Base-by-base conservation (phyloP, 2,329 filamentous ascomycete species). In the Colletotrichum camelliae region DNA sequence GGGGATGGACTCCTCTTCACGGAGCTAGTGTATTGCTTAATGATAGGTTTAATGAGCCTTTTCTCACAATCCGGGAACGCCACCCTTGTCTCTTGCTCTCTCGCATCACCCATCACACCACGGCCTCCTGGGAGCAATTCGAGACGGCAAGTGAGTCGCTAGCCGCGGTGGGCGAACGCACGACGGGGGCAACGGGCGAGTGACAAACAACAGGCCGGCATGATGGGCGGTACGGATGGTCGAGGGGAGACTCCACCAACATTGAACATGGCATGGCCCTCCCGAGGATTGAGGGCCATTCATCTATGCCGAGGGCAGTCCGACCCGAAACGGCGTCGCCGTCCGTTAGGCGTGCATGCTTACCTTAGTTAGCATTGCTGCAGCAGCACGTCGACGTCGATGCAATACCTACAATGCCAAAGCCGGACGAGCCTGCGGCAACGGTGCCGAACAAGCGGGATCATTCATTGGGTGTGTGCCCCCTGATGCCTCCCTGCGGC, bases 21-120 rank as follows among this genome's bases (percentile, higher is more conserved):
- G 12, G 52, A 35, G 27, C 5, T 68, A 68, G 62, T 61, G 16
- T 68, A 67, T 68, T 72, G 62, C 55, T 72, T 68, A 68, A 72
- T 61, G 31, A 72, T 24, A 72, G 35, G 62, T 66, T 66, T 29
- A 61, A 35, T 31, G 55, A 52, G 64, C 37, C 27, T 61, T 12
- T 35, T 33, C 35, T 35, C 10, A 18, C 55, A 16, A 67, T 15
- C 31, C 15, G 7, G 16, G n/a, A 29, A 27, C 24, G 16, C 8
- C 33, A 18, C 33, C 16, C 35, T 12, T 10, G 39, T 48, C 61
- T n/a, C n/a, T 55, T 12, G 60, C 21, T 9, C 29, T 61, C 16
- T 13, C 33, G 24, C 24, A 43, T 27, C 48, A 33, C 15, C 12
- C 12, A 5, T n/a, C n/a, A 39, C 48, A 48, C 43, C 43, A 48